phyloP scores from a whole-genome alignment of 2,329 filamentous ascomycete species.

The Cordyceps militaris region DNA sequence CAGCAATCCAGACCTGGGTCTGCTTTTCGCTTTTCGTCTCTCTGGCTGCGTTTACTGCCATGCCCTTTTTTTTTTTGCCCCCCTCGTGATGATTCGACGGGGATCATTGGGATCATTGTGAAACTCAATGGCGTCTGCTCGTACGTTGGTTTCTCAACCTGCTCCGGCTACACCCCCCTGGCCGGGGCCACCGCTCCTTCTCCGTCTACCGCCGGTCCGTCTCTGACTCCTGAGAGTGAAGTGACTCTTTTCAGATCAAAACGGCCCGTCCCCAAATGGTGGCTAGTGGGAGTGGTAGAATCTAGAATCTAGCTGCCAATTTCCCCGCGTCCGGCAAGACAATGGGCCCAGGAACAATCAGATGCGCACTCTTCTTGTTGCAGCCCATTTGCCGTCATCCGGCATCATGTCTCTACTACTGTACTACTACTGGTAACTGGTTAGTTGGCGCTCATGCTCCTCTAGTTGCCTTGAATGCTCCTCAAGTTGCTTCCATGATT shows the following conservation, averaged over 20 bases:
- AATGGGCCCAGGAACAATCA: background rate
- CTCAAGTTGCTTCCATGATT: background rate
- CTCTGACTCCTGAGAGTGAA: too few species aligned
- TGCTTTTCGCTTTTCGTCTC: background rate
- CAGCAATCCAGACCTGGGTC: conserved; percentile 7
- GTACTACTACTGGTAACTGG: too few species aligned
- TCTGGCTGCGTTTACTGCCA: background rate
- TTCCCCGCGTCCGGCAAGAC: background rate
- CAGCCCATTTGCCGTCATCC: background rate
- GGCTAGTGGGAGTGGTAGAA: background rate
- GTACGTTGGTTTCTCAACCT: background rate
- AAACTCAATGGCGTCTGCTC: background rate
- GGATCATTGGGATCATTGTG: background rate
- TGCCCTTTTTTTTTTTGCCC: background rate
- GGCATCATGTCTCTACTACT: too few species aligned
- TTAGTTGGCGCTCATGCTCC: too few species aligned
- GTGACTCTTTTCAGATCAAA: too few species aligned
- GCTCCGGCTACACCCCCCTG: too few species aligned
- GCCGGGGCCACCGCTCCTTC: too few species aligned
- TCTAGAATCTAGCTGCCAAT: background rate
- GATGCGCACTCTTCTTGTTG: background rate
- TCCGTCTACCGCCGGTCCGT: too few species aligned
- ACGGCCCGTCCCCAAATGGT: too few species aligned
- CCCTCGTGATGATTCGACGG: conserved; percentile 8
- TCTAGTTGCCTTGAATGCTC: too few species aligned